Evolutionary conservation across 805 yeast species (phyloP).

Genomic region (Starmerella apis): DNA sequence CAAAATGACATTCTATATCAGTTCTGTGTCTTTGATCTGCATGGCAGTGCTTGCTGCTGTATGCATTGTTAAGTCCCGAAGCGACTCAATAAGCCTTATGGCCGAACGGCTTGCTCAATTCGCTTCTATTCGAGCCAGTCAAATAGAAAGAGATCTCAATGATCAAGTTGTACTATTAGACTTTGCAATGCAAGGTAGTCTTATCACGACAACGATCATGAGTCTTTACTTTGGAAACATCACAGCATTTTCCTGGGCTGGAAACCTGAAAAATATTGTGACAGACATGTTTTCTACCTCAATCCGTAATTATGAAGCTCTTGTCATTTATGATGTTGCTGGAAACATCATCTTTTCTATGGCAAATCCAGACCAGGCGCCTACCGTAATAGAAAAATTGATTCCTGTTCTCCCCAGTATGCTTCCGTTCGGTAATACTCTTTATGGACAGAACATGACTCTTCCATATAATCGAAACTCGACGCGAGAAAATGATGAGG

Average conservation of each 20-base stretch:
- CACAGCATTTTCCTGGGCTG: slow-evolving; percentile 13
- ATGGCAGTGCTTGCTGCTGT: slow-evolving; percentile 16
- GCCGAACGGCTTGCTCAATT: slow-evolving; percentile 19
- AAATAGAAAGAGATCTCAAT: slow-evolving; percentile 14
- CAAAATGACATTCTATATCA: slow-evolving; percentile 22
- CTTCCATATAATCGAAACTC: neutral
- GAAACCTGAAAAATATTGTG: slow-evolving; percentile 4
- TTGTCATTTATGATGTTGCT: slow-evolving; percentile 16
- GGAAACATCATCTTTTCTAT: slow-evolving; percentile 10
- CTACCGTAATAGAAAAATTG: neutral
- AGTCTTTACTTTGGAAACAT: slow-evolving; percentile 14
- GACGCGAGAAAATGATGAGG: neutral
- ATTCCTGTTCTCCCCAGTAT: slow-evolving; percentile 1
- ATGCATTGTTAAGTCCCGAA: slow-evolving; percentile 15
- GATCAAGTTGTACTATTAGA: slow-evolving; percentile 11
- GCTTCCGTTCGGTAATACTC: slow-evolving; percentile 10
- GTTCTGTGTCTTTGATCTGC: slow-evolving; percentile 17
- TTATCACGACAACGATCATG: slow-evolving; percentile 10
- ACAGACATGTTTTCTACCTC: slow-evolving; percentile 11
- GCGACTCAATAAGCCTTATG: slow-evolving; percentile 17
- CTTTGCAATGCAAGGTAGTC: slow-evolving; percentile 10
- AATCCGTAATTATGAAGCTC: slow-evolving; percentile 11
- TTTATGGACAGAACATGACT: neutral
- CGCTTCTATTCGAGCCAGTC: slow-evolving; percentile 21
- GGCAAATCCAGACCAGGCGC: slow-evolving; percentile 9